These are phyloP conservation scores for Fomitopsis pinicola DNA, from an alignment of 1,284 basidiomycete species.

Conservation along the genomic window DNA sequence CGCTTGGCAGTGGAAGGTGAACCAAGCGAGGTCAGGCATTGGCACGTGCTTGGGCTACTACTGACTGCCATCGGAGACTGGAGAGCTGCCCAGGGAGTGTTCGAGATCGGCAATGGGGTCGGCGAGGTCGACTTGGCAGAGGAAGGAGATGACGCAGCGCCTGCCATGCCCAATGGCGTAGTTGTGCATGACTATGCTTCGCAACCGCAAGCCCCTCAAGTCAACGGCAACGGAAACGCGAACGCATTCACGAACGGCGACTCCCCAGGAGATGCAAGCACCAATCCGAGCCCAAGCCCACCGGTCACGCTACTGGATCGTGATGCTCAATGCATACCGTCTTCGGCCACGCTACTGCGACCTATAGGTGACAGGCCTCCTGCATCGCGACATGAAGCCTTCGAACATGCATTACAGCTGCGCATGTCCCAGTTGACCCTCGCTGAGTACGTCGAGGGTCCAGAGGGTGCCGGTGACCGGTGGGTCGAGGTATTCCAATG, in stretches of 20 bases:
- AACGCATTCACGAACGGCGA: conserved; percentile 11
- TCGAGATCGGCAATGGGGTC: conserved; percentile 65
- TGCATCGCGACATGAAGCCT: conserved; percentile 55
- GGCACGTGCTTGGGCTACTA: conserved; percentile 89
- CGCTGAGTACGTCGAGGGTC: conserved; percentile 81
- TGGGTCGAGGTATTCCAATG: conserved; percentile 89
- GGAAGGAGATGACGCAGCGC: conserved; percentile 17
- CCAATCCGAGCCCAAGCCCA: not conserved
- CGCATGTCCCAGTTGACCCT: conserved; percentile 86
- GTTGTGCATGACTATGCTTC: conserved; percentile 21
- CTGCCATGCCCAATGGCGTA: conserved; percentile 14
- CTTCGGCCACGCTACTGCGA: conserved; percentile 44
- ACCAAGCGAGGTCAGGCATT: conserved; percentile 71
- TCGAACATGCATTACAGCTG: conserved; percentile 81
- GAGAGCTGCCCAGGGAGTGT: conserved; percentile 71
- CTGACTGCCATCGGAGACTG: conserved; percentile 81
- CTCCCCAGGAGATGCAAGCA: not conserved
- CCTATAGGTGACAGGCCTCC: conserved; percentile 51
- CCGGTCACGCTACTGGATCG: conserved; percentile 30
- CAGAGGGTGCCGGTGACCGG: conserved; percentile 77
- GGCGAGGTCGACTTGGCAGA: conserved; percentile 42
- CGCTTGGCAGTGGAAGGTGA: conserved; percentile 77
- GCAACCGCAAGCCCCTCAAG: not conserved
- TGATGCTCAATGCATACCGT: conserved; percentile 37
- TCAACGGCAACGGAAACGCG: conserved; percentile 2